Conservation (phyloP, 1,284 basidiomycete genomes). For the Coniferiporia sulphurascens region DNA sequence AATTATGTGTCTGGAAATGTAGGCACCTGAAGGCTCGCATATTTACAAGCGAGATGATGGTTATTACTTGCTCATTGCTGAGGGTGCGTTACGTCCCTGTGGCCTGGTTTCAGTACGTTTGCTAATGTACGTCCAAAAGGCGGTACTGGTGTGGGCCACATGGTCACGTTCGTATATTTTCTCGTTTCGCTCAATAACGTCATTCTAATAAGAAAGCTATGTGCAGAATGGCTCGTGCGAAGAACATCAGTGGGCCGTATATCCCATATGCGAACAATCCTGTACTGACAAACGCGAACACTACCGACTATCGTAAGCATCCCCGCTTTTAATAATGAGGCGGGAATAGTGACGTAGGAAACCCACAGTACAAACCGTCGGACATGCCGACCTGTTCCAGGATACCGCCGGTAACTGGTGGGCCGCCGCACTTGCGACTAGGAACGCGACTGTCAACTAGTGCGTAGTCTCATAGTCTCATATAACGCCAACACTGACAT, state of each 20-base stretch:
- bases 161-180: conserved; percentile 24
- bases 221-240: conserved; percentile 19
- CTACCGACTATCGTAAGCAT: conserved; percentile 23
- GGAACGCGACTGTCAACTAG: conserved; percentile 35
- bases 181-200: not conserved
- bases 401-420: conserved; percentile 37
- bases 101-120: not conserved
- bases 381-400: conserved; percentile 37
- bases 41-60: conserved; percentile 36
- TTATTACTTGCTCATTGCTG: conserved; percentile 41
- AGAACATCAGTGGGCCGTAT: conserved; percentile 26
- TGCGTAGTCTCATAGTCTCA: not conserved
- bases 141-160: conserved; percentile 23
- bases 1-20: conserved; percentile 16
- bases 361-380: conserved; percentile 32
- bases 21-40: conserved; percentile 40
- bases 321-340: not conserved
- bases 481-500: not conserved
- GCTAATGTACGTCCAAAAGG: too few species aligned
- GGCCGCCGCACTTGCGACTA: conserved; percentile 26
- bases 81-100: conserved; percentile 26
- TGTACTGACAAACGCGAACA: conserved; percentile 36
- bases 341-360: not conserved
- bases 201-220: not conserved
- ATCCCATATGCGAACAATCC: conserved; percentile 39